These are phyloP conservation scores for Zasmidium citrigriseum DNA, from an alignment of 2,329 filamentous ascomycete genomes.

Conservation along the genomic window DNA sequence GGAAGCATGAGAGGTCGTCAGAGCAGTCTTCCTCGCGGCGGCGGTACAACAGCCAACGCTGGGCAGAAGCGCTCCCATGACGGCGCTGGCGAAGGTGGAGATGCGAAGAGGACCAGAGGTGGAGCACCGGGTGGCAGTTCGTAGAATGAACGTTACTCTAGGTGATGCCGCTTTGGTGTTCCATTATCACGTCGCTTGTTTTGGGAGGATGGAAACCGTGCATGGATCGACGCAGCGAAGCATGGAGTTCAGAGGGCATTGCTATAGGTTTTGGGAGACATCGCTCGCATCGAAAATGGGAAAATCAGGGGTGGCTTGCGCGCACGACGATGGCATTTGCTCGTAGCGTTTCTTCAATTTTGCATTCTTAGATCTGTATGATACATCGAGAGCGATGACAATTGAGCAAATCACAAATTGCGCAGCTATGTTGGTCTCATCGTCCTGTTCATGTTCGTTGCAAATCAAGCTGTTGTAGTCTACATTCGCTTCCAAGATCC, in stretches of 20 bases:
- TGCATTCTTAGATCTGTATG: background rate
- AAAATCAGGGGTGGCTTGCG: background rate
- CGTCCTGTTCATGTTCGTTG: no score
- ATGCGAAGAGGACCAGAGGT: constrained; percentile 34
- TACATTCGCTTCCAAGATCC: no score
- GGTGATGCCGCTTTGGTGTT: background rate
- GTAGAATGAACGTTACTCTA: constrained; percentile 10
- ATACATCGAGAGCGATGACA: no score
- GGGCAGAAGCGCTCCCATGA: constrained; percentile 38
- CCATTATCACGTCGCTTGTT: background rate
- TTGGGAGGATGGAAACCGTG: background rate
- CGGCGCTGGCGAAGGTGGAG: constrained; percentile 29
- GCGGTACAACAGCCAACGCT: constrained; percentile 28
- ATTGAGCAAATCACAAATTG: no score
- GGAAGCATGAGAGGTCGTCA: constrained; percentile 22
- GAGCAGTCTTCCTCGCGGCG: constrained; percentile 21
- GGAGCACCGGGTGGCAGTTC: constrained; percentile 22
- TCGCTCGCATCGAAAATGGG: background rate
- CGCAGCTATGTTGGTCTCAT: no score
- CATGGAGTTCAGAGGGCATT: background rate
- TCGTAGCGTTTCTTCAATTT: background rate
- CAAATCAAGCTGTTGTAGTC: no score
- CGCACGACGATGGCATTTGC: background rate
- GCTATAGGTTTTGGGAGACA: background rate
- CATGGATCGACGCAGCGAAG: background rate